phyloP scores from a whole-genome alignment of 805 yeast genomes.

The Kodamaea neixiangensis region DNA sequence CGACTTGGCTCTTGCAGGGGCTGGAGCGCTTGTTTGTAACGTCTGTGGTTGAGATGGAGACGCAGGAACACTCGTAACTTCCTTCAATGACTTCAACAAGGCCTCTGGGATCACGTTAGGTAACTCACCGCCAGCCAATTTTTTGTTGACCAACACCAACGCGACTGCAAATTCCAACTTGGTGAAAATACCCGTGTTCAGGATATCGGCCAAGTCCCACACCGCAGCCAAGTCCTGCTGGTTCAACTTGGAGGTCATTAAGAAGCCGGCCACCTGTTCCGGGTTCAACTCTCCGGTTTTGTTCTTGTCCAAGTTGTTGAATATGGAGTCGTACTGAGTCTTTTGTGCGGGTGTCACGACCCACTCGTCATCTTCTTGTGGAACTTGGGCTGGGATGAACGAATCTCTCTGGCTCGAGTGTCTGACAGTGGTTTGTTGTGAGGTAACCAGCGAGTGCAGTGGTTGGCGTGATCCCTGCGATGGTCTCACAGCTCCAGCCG shows the following conservation, averaged over 20 bases:
- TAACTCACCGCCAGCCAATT: conserved; percentile 70
- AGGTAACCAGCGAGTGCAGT: conserved; percentile 32
- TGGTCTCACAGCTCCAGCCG: conserved; percentile 36
- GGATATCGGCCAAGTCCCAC: conserved; percentile 94
- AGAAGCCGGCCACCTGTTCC: conserved; percentile 81
- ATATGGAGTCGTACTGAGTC: conserved; percentile 76
- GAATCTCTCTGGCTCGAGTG: conserved; percentile 24
- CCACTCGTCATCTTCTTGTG: conserved; percentile 54
- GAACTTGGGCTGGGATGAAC: conserved; percentile 12
- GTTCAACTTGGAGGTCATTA: conserved; percentile 81
- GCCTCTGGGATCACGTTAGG: conserved; percentile 78
- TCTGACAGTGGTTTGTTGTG: conserved; percentile 38
- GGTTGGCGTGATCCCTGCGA: conserved; percentile 25
- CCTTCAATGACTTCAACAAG: conserved; percentile 42
- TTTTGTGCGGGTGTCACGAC: conserved; percentile 64
- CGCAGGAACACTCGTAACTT: conserved; percentile 16
- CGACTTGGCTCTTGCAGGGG: conserved; percentile 42
- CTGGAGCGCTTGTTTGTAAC: background rate
- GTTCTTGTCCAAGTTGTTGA: conserved; percentile 71
- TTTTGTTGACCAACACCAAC: conserved; percentile 87
- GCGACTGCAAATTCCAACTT: conserved; percentile 89
- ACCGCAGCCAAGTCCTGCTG: conserved; percentile 84
- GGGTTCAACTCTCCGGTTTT: conserved; percentile 67
- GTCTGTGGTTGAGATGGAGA: conserved; percentile 11
- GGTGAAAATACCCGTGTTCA: conserved; percentile 80